Evolutionary conservation across 2,329 filamentous ascomycete genomes (phyloP), one percentile per base, ranked within the genome.

Genomic region (Microcyclosporella mali): DNA sequence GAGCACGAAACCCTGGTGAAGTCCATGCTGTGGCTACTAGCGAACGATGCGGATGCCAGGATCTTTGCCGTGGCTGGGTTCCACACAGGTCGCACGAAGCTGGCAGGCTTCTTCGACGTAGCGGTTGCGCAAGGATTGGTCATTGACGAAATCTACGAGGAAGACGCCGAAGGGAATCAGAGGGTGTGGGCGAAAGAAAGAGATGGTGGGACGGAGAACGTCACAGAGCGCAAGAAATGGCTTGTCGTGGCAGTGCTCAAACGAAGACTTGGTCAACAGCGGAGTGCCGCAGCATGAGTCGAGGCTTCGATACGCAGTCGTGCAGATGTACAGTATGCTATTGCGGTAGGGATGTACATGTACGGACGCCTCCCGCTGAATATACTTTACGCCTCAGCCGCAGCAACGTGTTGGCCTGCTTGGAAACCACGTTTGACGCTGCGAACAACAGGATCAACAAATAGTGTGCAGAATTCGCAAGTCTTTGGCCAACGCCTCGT

Each of bases 31-130:
- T 77, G 79, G 63, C 84, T 86, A 57, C 68, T 87, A 14, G 65
- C 61, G 1, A 58, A 58, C 4, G 62, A 57, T 2, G 53, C 65
- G 1, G 61, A 55, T 12, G 75, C 78, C 2, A 69, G 76, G 27
- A 74, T 79, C 38, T 79, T 81, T 66, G 75, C 82, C n/a, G 71
- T 86, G 6, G 82, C 77, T 1, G 83, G 81, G 0, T 85, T 88
- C 53, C 84, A 88, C 57, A 85, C 84, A 0, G 84, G 84, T 0
- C 70, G 84, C 28, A 69, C 69, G 15, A 81, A 80, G 60, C 72
- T 87, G 67, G 70, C 70, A n/a, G 70, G 66, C 0, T 88, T 88
- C 65, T 86, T 84, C 57, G 74, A 77, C 37, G 68, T 66, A 10
- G 67, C 84, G 34, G 61, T 55, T 1, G 62, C 66, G 38, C 69